phyloP scores from a whole-genome alignment of 2,329 filamentous ascomycete genomes.

The Penicillium brasilianum region DNA sequence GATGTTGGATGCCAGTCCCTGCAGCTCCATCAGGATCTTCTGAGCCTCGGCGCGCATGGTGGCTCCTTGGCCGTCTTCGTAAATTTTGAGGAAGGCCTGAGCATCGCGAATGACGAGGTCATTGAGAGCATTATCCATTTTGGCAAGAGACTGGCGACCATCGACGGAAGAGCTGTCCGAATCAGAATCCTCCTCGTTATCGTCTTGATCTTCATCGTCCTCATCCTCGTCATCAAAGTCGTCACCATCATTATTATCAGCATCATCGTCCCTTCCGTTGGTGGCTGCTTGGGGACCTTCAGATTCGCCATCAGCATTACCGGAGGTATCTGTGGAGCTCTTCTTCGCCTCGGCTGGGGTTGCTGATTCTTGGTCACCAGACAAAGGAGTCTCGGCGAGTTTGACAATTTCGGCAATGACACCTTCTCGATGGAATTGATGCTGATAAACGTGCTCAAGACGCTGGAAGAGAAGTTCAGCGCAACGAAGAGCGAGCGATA shows the following conservation, averaged over 20 bases:
- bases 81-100: slow-evolving; percentile 79
- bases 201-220: slow-evolving; percentile 57
- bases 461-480: slow-evolving; percentile 85
- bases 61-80: slow-evolving; percentile 77
- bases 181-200: slow-evolving; percentile 61
- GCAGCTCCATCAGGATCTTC: slow-evolving; percentile 74
- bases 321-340: slow-evolving; percentile 16
- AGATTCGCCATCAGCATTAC: slow-evolving; percentile 19
- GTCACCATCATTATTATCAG: slow-evolving; percentile 60
- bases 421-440: slow-evolving; percentile 96
- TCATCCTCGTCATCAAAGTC: slow-evolving; percentile 59
- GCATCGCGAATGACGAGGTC: slow-evolving; percentile 77
- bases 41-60: slow-evolving; percentile 78
- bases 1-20: slow-evolving; percentile 72
- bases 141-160: slow-evolving; percentile 45
- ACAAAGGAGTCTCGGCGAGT: slow-evolving; percentile 61
- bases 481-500: slow-evolving; percentile 85
- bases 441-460: slow-evolving; percentile 85
- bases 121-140: slow-evolving; percentile 61
- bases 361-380: slow-evolving; percentile 31
- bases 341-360: slow-evolving; percentile 12
- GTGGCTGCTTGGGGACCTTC: slow-evolving; percentile 32
- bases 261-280: slow-evolving; percentile 46
- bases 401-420: slow-evolving; percentile 91
- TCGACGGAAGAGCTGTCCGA: slow-evolving; percentile 68